Conservation (phyloP, 1,139 yeast species). For the Geotrichum phurueaensis region DNA sequence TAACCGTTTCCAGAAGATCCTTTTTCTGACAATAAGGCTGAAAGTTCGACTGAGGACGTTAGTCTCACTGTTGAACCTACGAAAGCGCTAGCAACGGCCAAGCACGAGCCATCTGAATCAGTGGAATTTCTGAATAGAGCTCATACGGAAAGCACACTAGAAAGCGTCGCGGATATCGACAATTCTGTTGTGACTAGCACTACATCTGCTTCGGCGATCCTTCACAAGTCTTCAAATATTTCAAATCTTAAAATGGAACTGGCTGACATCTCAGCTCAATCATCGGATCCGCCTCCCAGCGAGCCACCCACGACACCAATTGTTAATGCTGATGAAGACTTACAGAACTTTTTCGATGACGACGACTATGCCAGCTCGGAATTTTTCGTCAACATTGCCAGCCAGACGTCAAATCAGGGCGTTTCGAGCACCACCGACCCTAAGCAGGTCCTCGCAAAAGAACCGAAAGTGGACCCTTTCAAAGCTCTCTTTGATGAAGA, state of each 20-base stretch:
- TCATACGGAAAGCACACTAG: too few species aligned
- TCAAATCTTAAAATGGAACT: too few species aligned
- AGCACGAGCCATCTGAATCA: too few species aligned
- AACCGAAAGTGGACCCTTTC: slow-evolving; percentile 2
- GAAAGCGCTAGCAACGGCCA: background rate
- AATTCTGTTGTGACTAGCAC: too few species aligned
- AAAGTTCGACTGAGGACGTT: background rate
- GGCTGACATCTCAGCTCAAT: too few species aligned
- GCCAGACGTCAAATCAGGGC: background rate
- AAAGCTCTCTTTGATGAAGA: slow-evolving; percentile 7
- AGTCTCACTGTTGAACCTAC: background rate
- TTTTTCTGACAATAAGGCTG: background rate
- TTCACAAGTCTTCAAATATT: too few species aligned
- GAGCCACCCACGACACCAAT: background rate
- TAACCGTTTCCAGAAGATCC: background rate
- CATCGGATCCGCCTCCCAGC: background rate
- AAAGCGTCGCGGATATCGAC: too few species aligned
- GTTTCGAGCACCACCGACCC: background rate
- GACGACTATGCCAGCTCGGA: background rate
- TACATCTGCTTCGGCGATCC: too few species aligned
- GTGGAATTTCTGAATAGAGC: too few species aligned
- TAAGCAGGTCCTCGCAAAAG: slow-evolving; percentile 11
- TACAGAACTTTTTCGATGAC: background rate
- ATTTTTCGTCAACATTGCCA: background rate
- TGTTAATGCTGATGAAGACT: slow-evolving; percentile 12